A percentile compares a stretch with the other conserved stretches of the same genome.
Conservation (phyloP, 352 stramenopile genomes). For the Phytophthora brassicae region DNA sequence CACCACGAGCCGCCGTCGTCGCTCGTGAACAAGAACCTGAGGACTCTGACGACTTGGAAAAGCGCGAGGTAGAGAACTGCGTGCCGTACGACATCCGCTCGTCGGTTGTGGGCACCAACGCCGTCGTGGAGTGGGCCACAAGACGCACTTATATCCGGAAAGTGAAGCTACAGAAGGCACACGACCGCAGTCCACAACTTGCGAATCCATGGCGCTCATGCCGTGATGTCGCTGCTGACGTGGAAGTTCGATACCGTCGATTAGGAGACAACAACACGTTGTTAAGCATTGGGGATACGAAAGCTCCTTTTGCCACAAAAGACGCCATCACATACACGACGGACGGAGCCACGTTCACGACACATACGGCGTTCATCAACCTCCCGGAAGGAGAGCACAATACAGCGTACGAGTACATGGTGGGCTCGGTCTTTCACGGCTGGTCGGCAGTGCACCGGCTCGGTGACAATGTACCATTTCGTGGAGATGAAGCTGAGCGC, state of each 20-base stretch:
- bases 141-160: constrained; percentile 72
- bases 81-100: constrained; percentile 80
- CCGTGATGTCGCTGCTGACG: constrained; percentile 50
- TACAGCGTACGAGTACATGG: constrained; percentile 63
- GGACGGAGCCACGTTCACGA: constrained; percentile 56
- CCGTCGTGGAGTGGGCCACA: constrained; percentile 72
- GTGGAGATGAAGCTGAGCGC: constrained; percentile 40
- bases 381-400: constrained; percentile 20
- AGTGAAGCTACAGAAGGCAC: constrained; percentile 51
- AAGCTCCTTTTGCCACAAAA: constrained; percentile 40
- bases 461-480: constrained; percentile 50
- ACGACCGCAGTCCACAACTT: constrained; percentile 25
- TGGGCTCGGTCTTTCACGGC: constrained; percentile 77
- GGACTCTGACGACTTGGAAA: constrained; percentile 60
- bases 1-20: constrained; percentile 16
- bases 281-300: constrained; percentile 10
- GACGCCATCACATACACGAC: constrained; percentile 60
- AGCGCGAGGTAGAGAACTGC: constrained; percentile 86
- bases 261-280: constrained; percentile 39
- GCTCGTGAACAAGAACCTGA: constrained; percentile 44
- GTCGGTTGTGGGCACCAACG: constrained; percentile 52
- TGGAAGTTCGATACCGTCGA: constrained; percentile 60
- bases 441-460: constrained; percentile 73
- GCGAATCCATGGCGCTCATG: constrained; percentile 69
- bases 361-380: constrained; percentile 66